phyloP scores from a whole-genome alignment of 2,329 filamentous ascomycete genomes.

The Botryotinia globosa region DNA sequence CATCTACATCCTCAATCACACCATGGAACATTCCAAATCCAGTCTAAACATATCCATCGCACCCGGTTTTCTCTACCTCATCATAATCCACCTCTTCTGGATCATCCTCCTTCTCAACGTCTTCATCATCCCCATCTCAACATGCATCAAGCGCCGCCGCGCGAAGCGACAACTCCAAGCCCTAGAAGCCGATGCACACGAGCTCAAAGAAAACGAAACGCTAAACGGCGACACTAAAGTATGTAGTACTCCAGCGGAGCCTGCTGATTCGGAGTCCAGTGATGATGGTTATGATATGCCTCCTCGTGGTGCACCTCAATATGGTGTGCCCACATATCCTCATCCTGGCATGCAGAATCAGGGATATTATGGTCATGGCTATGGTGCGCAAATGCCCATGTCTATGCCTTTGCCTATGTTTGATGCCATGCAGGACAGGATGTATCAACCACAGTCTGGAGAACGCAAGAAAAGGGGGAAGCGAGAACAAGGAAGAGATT shows the following conservation, averaged over 20 bases:
- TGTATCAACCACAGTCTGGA: neutral
- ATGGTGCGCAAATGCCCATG: neutral
- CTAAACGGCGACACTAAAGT: neutral
- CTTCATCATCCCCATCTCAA: neutral
- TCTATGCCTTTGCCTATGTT: neutral
- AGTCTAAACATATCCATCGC: neutral
- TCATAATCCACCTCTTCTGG: neutral
- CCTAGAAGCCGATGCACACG: neutral
- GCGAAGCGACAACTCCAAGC: too few species aligned
- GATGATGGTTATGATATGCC: neutral
- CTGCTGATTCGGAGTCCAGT: neutral
- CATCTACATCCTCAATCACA: neutral
- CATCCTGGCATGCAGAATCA: neutral
- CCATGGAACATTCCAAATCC: neutral
- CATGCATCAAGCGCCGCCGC: neutral
- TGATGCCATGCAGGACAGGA: neutral
- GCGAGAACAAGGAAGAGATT: neutral
- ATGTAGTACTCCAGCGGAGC: neutral
- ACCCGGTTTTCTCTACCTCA: neutral
- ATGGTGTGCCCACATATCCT: neutral
- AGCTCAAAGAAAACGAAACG: neutral
- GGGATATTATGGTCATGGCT: neutral
- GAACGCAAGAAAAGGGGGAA: neutral
- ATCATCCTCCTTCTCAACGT: neutral
- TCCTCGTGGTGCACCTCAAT: neutral